Conservation (phyloP, 345 rosid species). For the Salix brachista region DNA sequence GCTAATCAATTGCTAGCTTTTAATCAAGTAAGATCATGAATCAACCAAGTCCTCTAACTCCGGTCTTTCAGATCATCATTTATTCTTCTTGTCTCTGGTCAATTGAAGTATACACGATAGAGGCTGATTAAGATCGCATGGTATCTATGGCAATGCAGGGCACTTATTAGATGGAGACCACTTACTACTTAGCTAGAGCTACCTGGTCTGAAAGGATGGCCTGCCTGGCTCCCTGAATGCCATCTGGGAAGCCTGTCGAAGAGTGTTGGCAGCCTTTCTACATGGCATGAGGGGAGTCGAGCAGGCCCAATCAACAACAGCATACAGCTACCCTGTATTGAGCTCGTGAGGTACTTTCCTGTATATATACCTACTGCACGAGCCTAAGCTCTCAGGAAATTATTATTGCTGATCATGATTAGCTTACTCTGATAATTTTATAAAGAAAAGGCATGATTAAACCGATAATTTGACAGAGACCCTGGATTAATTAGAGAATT, state of each 20-base stretch:
- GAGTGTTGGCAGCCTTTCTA: slow-evolving; percentile 35
- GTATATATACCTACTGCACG: background rate
- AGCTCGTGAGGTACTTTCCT: background rate
- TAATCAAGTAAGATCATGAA: background rate
- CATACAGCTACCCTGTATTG: background rate
- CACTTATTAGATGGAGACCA: background rate
- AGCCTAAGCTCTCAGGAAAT: background rate
- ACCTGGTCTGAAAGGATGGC: slow-evolving; percentile 2
- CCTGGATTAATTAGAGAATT: background rate
- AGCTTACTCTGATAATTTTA: background rate
- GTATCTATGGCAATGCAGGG: background rate
- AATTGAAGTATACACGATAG: background rate
- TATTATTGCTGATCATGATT: background rate
- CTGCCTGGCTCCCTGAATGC: slow-evolving; percentile 81
- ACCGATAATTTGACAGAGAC: background rate
- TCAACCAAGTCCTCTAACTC: background rate
- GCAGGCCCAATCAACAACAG: slow-evolving; percentile 30
- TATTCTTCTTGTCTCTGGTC: background rate
- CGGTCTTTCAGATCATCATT: too few species aligned
- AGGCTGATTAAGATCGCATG: background rate
- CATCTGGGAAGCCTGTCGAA: slow-evolving; percentile 43
- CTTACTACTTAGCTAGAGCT: background rate
- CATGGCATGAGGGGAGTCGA: slow-evolving; percentile 55
- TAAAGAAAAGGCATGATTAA: background rate
- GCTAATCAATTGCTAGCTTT: too few species aligned